Base-by-base conservation (phyloP, 1,284 basidiomycete species). In the Papiliotrema nemorosa region DNA sequence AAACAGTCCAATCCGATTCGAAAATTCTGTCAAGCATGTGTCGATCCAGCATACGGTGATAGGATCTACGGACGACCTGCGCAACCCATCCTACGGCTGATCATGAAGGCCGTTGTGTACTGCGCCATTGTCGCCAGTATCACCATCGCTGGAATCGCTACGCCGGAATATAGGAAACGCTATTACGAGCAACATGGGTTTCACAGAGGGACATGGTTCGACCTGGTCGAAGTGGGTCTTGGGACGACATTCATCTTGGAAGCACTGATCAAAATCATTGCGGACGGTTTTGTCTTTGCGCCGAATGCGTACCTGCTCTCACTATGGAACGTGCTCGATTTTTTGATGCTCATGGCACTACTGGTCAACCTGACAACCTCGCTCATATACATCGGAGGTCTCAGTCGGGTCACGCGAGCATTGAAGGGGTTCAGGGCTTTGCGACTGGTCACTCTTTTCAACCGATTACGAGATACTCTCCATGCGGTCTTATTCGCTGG, bases 251-350 rank as follows among this genome's bases (percentile, higher is more conserved):
- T 97, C 35, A 73, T 96, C 44, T 57, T 86, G 48, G 94, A 98
- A 69, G 92, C 94, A 59, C 54, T 87, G 55, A 84, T 97, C 82
- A 76, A 97, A 76, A 78, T 96, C 64, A 78, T 92, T 42, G 94
- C 94, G 0, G 94, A 98, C 64, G 94, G 94, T 0, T 87, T 93
- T 68, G 64, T 86, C 16, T 93, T 96, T 74, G 87, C 92, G 0
- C 94, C 94, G 0, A 97, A 97, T 64, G 91, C 92, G 0, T 97
- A 97, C 67, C 74, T 97, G 26, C 83, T 86, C 16, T 90, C 87
- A 55, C 83, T 92, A 12, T 97, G 93, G 91, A 97, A 97, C 69
- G 73, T 87, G 54, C 78, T 97, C 50, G 94, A 98, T 74, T 85
- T 96, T 58, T 76, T 91, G 64, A 87, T 97, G 66, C 81, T 97